Evolutionary conservation across 148 eudicot species (phyloP).

Genomic region (Rhododendron williamsianum): DNA sequence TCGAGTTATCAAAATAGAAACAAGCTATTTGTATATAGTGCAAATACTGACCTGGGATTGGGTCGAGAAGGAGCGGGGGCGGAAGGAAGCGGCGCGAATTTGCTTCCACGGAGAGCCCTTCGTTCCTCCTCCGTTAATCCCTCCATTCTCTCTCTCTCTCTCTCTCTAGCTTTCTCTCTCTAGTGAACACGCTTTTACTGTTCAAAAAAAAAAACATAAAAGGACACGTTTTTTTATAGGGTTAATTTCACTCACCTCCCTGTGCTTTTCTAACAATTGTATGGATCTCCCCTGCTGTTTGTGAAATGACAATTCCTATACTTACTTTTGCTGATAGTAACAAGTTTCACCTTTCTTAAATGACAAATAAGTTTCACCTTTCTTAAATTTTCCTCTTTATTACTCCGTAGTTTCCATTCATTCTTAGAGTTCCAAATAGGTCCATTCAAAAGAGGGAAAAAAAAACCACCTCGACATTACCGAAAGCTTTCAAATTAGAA

Average conservation of each 20-base stretch:
- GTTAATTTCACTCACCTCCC: neutral
- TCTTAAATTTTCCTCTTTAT: no score
- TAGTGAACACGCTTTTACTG: neutral
- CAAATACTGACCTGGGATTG: conserved; percentile 34
- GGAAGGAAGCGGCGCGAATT: conserved; percentile 87
- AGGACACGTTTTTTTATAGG: neutral
- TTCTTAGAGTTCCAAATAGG: neutral
- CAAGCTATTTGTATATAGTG: neutral
- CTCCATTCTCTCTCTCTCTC: conserved; percentile 27
- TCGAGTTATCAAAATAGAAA: neutral
- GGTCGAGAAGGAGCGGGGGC: conserved; percentile 31
- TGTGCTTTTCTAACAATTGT: neutral
- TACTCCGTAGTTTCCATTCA: no score
- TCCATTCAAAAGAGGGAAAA: no score
- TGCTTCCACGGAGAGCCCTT: conserved; percentile 73
- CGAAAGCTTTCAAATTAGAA: neutral
- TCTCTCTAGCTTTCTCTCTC: neutral
- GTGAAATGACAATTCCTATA: neutral
- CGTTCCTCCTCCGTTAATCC: conserved; percentile 68
- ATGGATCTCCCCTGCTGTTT: neutral
- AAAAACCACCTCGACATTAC: no score
- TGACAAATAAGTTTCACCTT: no score
- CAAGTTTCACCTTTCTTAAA: no score
- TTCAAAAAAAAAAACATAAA: no score
- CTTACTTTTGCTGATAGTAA: no score